These are phyloP conservation scores for Suillus lakei DNA, from an alignment of 768 basidiomycete species.

Conservation along the genomic window DNA sequence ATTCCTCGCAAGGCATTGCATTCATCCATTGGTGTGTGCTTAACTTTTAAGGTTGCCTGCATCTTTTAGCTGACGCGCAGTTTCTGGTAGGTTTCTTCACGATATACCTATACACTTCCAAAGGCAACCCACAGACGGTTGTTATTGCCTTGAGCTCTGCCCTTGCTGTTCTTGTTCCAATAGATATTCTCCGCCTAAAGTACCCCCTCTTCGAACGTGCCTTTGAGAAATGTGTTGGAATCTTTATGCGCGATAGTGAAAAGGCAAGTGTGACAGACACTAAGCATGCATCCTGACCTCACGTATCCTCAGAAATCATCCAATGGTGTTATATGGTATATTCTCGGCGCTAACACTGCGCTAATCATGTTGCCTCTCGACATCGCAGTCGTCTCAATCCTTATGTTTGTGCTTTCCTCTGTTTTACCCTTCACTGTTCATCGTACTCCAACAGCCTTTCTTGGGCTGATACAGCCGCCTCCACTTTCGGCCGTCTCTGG, in stretches of 20 bases:
- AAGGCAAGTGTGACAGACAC: constrained; percentile 47
- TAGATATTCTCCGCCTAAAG: constrained; percentile 76
- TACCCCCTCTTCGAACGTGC: constrained; percentile 64
- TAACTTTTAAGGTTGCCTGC: constrained; percentile 2
- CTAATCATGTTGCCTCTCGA: constrained; percentile 81
- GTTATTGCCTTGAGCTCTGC: constrained; percentile 66
- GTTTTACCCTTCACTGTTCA: constrained; percentile 2
- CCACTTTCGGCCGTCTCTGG: constrained; percentile 87
- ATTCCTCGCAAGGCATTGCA: constrained; percentile 88
- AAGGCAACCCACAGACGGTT: constrained; percentile 54
- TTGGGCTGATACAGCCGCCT: constrained; percentile 96
- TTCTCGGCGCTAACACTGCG: constrained; percentile 82
- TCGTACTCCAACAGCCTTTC: constrained; percentile 63
- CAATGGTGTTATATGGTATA: constrained; percentile 91
- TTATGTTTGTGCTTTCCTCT: constrained; percentile 66
- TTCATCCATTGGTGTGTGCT: constrained; percentile 75
- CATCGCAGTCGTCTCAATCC: constrained; percentile 86
- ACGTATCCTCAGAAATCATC: constrained; percentile 53
- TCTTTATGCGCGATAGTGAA: constrained; percentile 91
- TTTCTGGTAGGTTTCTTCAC: constrained; percentile 61
- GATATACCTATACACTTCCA: constrained; percentile 57
- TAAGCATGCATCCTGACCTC: background rate
- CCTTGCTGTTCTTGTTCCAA: constrained; percentile 69
- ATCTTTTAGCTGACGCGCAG: constrained; percentile 10
- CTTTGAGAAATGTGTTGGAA: constrained; percentile 76